Evolutionary conservation across 2,329 filamentous ascomycete species (phyloP).

Genomic region (Herpomyces periplanetae): DNA sequence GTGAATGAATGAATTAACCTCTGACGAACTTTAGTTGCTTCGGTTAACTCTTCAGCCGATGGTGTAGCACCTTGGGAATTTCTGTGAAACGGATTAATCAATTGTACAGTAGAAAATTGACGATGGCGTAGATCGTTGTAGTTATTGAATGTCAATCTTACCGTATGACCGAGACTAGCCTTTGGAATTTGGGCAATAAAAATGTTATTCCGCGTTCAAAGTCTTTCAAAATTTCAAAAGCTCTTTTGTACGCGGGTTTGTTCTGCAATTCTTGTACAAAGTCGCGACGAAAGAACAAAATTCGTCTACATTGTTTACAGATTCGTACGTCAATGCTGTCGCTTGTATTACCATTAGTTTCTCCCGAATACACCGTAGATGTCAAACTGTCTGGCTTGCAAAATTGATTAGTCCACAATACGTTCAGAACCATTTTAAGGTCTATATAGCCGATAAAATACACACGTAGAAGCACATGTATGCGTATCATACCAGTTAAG

Average conservation of each 20-base stretch:
- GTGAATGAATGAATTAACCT: conserved; percentile 54
- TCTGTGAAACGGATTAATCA: too few relatives aligned
- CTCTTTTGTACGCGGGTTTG: conserved; percentile 31
- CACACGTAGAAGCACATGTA: conserved; percentile 2
- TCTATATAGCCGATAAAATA: background rate
- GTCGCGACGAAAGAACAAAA: conserved; percentile 30
- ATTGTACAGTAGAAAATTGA: too few relatives aligned
- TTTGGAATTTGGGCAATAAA: conserved; percentile 48
- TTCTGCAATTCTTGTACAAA: conserved; percentile 27
- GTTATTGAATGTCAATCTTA: too few relatives aligned
- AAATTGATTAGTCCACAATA: background rate
- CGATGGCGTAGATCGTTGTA: too few relatives aligned
- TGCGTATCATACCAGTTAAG: conserved; percentile 3
- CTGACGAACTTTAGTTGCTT: conserved; percentile 62
- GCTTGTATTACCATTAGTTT: conserved; percentile 8
- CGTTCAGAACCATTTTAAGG: conserved; percentile 4
- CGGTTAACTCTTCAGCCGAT: conserved; percentile 24
- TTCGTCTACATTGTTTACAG: conserved; percentile 51
- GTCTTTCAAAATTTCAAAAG: conserved; percentile 45
- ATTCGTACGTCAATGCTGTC: conserved; percentile 41
- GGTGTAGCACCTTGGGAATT: too few relatives aligned
- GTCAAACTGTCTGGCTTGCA: background rate
- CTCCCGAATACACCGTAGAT: background rate
- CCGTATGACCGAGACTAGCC: conserved; percentile 29
- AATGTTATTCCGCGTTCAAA: conserved; percentile 57